phyloP scores from a whole-genome alignment of 1,284 basidiomycete species.

The Kwoniella shivajii region DNA sequence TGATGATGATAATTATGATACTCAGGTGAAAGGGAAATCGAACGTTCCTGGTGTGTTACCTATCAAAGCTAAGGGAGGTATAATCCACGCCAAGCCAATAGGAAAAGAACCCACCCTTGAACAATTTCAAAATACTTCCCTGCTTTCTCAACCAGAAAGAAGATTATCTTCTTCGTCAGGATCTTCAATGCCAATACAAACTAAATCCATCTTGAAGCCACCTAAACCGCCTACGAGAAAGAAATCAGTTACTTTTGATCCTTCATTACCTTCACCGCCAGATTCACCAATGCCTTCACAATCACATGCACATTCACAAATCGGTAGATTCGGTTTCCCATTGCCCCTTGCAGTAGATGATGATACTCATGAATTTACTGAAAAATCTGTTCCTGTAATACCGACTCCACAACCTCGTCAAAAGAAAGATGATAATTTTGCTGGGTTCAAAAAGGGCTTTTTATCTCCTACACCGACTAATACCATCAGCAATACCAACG shows the following conservation, averaged over 20 bases:
- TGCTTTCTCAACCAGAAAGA: background rate
- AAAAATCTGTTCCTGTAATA: slow-evolving; percentile 38
- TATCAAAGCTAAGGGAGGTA: slow-evolving; percentile 3
- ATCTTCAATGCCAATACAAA: slow-evolving; percentile 7
- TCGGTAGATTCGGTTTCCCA: slow-evolving; percentile 27
- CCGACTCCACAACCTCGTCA: slow-evolving; percentile 29
- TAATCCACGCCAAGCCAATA: background rate
- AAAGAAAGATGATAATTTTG: slow-evolving; percentile 28
- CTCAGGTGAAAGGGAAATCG: background rate
- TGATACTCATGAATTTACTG: slow-evolving; percentile 16
- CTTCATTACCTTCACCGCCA: slow-evolving; percentile 39
- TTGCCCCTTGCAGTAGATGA: slow-evolving; percentile 24
- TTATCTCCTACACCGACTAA: slow-evolving; percentile 12
- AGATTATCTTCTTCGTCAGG: slow-evolving; percentile 1
- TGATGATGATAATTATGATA: background rate
- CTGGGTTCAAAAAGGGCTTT: slow-evolving; percentile 46
- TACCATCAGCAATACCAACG: background rate
- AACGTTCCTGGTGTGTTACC: no score
- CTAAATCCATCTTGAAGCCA: slow-evolving; percentile 46
- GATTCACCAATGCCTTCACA: slow-evolving; percentile 28
- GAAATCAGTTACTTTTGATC: slow-evolving; percentile 50
- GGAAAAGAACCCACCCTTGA: background rate
- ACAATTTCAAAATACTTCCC: background rate
- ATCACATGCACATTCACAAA: background rate
- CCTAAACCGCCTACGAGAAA: slow-evolving; percentile 36